Evolutionary conservation across 2,329 filamentous ascomycete species (phyloP).

Genomic region (Xylariaceae sp.): DNA sequence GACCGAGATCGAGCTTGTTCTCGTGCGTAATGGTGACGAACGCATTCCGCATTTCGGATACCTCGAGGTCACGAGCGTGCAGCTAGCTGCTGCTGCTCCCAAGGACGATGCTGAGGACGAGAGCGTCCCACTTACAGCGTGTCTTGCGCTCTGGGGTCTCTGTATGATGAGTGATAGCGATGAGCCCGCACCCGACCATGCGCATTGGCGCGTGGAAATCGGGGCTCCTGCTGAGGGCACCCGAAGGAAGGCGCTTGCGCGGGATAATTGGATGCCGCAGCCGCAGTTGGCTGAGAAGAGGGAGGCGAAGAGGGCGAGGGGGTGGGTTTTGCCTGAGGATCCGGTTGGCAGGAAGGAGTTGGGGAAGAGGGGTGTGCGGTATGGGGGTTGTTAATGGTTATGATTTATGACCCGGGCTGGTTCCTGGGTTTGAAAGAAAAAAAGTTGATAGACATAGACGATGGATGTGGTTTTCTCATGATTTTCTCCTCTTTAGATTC

Average conservation of each 20-base stretch:
- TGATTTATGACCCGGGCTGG: slow-evolving; percentile 8
- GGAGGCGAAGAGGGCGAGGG: slow-evolving; percentile 66
- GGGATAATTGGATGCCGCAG: slow-evolving; percentile 71
- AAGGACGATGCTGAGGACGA: slow-evolving; percentile 32
- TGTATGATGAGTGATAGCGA: slow-evolving; percentile 62
- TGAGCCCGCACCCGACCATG: slow-evolving; percentile 53
- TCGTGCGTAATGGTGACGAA: slow-evolving; percentile 73
- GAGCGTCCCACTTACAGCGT: slow-evolving; percentile 56
- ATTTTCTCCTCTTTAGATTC: background rate
- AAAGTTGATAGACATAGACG: slow-evolving; percentile 6
- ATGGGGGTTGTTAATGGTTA: slow-evolving; percentile 39
- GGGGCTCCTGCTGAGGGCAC: slow-evolving; percentile 70
- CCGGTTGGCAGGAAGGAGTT: slow-evolving; percentile 66
- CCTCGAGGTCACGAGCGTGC: slow-evolving; percentile 65
- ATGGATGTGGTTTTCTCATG: background rate
- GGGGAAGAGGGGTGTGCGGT: slow-evolving; percentile 59
- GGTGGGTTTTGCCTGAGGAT: slow-evolving; percentile 74
- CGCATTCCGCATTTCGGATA: slow-evolving; percentile 79
- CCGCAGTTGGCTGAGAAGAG: slow-evolving; percentile 69
- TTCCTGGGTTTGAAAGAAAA: slow-evolving; percentile 1
- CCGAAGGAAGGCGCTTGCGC: slow-evolving; percentile 61
- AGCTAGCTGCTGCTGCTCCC: slow-evolving; percentile 42
- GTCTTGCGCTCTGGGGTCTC: slow-evolving; percentile 71
- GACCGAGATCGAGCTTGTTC: slow-evolving; percentile 89
- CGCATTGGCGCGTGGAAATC: slow-evolving; percentile 64